Percentiles rank a stretch among this genome's conserved stretches.
Evolutionary conservation across 257 asterid genomes (phyloP).

Genomic region (Cynanchum wilfordii): DNA sequence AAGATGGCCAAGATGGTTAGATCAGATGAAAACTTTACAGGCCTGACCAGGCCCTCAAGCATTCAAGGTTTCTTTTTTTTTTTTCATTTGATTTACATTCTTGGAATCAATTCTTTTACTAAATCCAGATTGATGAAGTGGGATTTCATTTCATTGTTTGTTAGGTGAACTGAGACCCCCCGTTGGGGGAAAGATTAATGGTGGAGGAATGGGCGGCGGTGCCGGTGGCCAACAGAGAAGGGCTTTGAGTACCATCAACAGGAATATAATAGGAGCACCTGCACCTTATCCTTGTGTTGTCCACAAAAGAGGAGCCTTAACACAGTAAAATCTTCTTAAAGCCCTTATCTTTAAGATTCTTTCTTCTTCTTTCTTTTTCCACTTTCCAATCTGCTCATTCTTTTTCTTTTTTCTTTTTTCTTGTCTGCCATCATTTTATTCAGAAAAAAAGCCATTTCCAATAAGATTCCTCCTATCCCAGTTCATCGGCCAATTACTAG

Average conservation of each 20-base stretch:
- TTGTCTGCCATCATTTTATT: conserved; percentile 10
- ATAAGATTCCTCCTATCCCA: conserved; percentile 40
- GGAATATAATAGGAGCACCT: conserved; percentile 53
- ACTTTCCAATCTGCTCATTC: background rate
- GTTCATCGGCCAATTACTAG: conserved; percentile 74
- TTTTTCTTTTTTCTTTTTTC: background rate
- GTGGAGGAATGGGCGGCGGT: conserved; percentile 22
- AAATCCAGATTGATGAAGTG: background rate
- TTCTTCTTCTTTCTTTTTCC: background rate
- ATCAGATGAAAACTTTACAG: conserved; percentile 59
- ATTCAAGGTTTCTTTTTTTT: conserved; percentile 33
- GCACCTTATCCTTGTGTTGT: conserved; percentile 47
- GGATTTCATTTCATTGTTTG: conserved; percentile 9
- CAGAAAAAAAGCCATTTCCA: conserved; percentile 42
- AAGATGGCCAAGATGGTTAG: conserved; percentile 45
- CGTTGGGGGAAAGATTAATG: conserved; percentile 20
- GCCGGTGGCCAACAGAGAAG: conserved; percentile 43
- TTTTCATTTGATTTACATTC: background rate
- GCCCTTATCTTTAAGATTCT: background rate
- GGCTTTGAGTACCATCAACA: conserved; percentile 64
- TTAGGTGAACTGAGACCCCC: conserved; percentile 42
- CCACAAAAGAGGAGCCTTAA: conserved; percentile 49
- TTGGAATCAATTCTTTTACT: conserved; percentile 10
- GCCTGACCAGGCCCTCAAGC: conserved; percentile 51
- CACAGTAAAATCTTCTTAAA: conserved; percentile 45